Percentiles rank a stretch among this genome's conserved stretches.
phyloP scores from a whole-genome alignment of 176 grass and related monocot genomes.

The Carex kokanica region DNA sequence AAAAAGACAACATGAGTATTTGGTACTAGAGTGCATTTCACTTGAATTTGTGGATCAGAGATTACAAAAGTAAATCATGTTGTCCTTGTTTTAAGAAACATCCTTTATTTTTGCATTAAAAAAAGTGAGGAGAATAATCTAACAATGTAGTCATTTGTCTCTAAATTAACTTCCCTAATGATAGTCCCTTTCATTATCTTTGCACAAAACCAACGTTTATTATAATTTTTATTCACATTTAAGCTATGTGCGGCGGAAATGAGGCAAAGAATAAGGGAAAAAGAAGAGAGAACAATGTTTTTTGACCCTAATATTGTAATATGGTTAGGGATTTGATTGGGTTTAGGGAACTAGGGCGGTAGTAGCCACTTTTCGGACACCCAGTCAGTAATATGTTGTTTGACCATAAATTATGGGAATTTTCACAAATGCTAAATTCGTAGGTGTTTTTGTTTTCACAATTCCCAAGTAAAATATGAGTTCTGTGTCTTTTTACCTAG shows the following conservation, averaged over 20 bases:
- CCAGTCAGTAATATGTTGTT: neutral
- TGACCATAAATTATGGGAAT: neutral
- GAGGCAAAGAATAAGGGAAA: neutral
- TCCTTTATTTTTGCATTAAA: neutral
- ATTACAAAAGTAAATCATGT: neutral
- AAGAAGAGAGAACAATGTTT: neutral
- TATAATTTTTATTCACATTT: neutral
- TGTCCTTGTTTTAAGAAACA: neutral
- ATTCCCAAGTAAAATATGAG: conserved; percentile 1
- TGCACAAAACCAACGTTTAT: neutral
- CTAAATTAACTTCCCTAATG: neutral
- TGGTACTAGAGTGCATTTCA: neutral
- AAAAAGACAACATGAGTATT: neutral
- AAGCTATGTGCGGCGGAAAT: neutral
- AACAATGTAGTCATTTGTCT: neutral
- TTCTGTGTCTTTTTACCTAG: conserved; percentile 55
- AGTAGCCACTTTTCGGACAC: conserved; percentile 5
- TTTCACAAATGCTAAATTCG: neutral
- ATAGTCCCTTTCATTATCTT: neutral
- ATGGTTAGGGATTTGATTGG: neutral
- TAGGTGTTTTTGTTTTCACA: neutral
- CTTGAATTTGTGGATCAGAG: neutral
- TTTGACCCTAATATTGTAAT: neutral
- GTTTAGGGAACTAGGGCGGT: neutral
- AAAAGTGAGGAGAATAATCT: neutral